Evolutionary conservation across 2,329 filamentous ascomycete genomes (phyloP).

Genomic region (Pseudogymnoascus verrucosus): DNA sequence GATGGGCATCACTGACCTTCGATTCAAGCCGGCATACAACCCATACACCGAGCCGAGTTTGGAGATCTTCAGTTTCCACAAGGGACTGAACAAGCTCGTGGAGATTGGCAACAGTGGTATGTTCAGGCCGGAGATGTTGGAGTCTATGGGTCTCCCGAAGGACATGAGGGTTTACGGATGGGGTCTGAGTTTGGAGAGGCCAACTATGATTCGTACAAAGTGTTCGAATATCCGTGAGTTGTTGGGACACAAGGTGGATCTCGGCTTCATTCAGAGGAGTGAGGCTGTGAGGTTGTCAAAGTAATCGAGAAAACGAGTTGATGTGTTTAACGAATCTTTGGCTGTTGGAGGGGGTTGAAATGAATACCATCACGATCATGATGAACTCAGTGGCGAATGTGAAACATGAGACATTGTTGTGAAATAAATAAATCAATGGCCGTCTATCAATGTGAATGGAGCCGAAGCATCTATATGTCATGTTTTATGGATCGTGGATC

Average conservation of each 20-base stretch:
- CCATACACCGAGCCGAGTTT: conserved; percentile 92
- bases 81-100: conserved; percentile 80
- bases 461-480: neutral
- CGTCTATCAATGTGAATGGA: neutral
- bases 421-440: neutral
- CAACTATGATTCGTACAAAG: conserved; percentile 82
- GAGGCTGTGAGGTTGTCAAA: conserved; percentile 67
- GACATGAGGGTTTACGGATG: conserved; percentile 92
- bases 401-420: neutral
- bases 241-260: conserved; percentile 89
- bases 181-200: conserved; percentile 83
- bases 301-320: conserved; percentile 48
- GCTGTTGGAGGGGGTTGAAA: neutral
- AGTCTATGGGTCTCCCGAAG: conserved; percentile 86
- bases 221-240: conserved; percentile 80
- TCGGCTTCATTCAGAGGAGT: conserved; percentile 86
- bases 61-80: conserved; percentile 97
- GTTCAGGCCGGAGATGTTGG: conserved; percentile 97
- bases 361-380: conserved; percentile 7
- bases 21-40: conserved; percentile 97
- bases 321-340: conserved; percentile 8
- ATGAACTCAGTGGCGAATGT: neutral
- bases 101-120: conserved; percentile 98
- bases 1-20: conserved; percentile 81
- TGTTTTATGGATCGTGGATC: neutral